phyloP scores from a whole-genome alignment of 306 rosid species.

The Malus sieversii region DNA sequence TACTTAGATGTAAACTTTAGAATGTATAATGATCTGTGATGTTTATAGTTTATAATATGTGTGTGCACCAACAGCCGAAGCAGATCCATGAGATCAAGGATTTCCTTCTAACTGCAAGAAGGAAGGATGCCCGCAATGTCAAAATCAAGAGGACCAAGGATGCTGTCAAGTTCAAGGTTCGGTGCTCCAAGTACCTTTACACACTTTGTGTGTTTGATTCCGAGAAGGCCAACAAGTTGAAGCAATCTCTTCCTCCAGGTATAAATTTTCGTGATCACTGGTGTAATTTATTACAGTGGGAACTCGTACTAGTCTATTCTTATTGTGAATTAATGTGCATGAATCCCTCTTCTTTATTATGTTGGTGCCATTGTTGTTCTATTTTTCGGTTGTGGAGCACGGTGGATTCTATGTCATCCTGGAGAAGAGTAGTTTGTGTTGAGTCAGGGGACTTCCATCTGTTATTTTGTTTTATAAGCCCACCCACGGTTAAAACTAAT shows the following conservation, averaged over 20 bases:
- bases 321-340: not conserved
- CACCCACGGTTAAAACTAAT: not conserved
- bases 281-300: not conserved
- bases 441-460: not conserved
- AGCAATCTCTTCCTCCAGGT: constrained; percentile 96
- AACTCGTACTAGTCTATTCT: not conserved
- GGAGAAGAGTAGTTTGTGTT: no score
- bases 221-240: constrained; percentile 81
- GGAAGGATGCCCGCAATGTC: constrained; percentile 83
- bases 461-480: not conserved
- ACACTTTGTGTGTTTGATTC: constrained; percentile 73
- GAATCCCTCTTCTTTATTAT: no score
- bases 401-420: no score
- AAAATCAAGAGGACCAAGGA: constrained; percentile 78
- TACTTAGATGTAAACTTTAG: not conserved
- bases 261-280: not conserved
- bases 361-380: not conserved
- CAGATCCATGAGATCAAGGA: constrained; percentile 91
- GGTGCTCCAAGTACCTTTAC: constrained; percentile 91
- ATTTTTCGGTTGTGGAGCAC: not conserved
- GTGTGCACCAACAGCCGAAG: constrained; percentile 48
- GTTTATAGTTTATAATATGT: not conserved
- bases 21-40: not conserved
- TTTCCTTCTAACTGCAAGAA: constrained; percentile 80
- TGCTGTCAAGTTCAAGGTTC: constrained; percentile 81